Conservation (phyloP, 1,284 basidiomycete genomes). For the Stereum hirsutum region DNA sequence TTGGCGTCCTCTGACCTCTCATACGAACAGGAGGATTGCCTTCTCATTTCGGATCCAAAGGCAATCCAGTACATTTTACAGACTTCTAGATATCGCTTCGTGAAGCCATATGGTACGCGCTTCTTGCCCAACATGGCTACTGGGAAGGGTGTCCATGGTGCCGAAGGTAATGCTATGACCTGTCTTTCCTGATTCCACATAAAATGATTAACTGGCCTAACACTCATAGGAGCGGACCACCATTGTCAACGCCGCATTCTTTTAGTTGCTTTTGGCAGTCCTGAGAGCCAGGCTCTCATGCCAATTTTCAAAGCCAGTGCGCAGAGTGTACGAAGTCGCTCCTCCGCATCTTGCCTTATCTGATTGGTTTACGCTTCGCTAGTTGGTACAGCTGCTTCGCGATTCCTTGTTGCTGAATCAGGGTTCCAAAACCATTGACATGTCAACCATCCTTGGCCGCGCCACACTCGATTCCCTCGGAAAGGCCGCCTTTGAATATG, state of each 20-base stretch:
- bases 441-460: constrained; percentile 9
- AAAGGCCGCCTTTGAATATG: constrained; percentile 14
- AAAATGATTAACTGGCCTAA: background rate
- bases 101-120: constrained; percentile 20
- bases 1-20: too few species aligned
- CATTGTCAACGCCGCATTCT: constrained; percentile 19
- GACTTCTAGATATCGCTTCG: constrained; percentile 28
- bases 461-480: constrained; percentile 14
- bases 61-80: constrained; percentile 31
- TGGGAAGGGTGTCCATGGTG: constrained; percentile 1
- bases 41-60: constrained; percentile 30
- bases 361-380: background rate
- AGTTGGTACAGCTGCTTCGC: constrained; percentile 6
- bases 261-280: constrained; percentile 4
- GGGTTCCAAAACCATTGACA: constrained; percentile 5
- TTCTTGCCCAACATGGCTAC: constrained; percentile 3
- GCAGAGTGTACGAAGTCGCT: background rate
- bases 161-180: constrained; percentile 5
- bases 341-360: background rate
- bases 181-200: background rate
- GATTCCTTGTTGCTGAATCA: constrained; percentile 1
- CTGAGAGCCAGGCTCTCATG: background rate
- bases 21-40: constrained; percentile 22
- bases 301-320: background rate
- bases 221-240: constrained; percentile 16